Evolutionary conservation across 192 early-diverging fungal species (phyloP).

Genomic region (Backusella morwellensis): DNA sequence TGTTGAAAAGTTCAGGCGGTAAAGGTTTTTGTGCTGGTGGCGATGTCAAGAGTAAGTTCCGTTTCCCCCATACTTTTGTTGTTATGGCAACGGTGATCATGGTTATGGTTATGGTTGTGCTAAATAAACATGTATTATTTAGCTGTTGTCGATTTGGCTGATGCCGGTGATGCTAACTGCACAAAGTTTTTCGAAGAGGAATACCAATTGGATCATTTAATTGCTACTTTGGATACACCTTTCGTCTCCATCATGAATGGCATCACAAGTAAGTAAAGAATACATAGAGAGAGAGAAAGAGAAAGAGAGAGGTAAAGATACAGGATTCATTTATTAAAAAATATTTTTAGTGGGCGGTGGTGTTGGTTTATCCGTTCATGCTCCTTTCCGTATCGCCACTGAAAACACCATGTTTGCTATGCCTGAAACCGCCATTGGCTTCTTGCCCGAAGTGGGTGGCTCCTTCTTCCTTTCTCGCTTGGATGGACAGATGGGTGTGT

Average conservation of each 20-base stretch:
- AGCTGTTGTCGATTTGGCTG: conserved; percentile 49
- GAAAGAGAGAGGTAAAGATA: neutral
- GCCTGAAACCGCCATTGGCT: conserved; percentile 96
- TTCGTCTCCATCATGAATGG: conserved; percentile 88
- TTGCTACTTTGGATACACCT: conserved; percentile 86
- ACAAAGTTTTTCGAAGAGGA: conserved; percentile 88
- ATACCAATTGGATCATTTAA: conserved; percentile 89
- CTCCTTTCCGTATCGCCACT: conserved; percentile 93
- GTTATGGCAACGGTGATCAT: neutral
- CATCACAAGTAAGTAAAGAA: conserved; percentile 64
- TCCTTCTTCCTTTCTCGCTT: conserved; percentile 92
- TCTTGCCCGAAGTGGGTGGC: conserved; percentile 96
- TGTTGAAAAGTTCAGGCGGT: conserved; percentile 72
- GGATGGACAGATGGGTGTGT: conserved; percentile 93
- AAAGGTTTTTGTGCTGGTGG: conserved; percentile 93
- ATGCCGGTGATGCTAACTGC: conserved; percentile 53
- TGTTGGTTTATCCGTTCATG: conserved; percentile 93
- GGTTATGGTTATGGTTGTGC: neutral
- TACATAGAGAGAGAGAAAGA: neutral
- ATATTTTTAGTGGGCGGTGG: conserved; percentile 88
- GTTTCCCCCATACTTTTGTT: neutral
- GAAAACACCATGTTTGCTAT: conserved; percentile 96
- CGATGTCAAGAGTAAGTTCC: conserved; percentile 58
- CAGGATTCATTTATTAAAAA: neutral
- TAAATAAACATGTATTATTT: neutral